A percentile compares a stretch with the other conserved stretches of the same genome.
phyloP scores from a whole-genome alignment of 345 rosid genomes.

The Erysimum cheiranthoides region DNA sequence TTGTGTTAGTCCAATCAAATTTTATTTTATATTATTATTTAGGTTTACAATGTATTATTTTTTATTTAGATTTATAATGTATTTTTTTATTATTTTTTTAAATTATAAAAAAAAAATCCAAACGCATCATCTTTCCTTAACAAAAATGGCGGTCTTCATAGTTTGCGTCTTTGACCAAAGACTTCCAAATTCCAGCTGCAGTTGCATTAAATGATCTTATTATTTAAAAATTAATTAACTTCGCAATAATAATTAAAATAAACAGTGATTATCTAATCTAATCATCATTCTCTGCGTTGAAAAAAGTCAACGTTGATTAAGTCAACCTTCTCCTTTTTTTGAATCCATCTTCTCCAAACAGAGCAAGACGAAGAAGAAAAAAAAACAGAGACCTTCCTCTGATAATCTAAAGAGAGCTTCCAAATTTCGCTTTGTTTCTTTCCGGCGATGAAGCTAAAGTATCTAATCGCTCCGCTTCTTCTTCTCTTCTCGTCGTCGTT shows the following conservation, averaged over 20 bases:
- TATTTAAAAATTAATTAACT: neutral
- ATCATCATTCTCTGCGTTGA: slow-evolving; percentile 36
- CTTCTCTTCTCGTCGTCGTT: slow-evolving; percentile 25
- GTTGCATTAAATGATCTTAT: slow-evolving; percentile 1
- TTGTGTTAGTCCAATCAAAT: too few species aligned
- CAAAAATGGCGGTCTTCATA: too few species aligned
- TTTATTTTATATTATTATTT: neutral
- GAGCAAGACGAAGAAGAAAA: neutral
- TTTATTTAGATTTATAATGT: too few species aligned
- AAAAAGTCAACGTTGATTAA: slow-evolving; percentile 29
- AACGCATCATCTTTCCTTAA: too few species aligned
- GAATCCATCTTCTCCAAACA: slow-evolving; percentile 27
- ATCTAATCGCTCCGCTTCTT: neutral
- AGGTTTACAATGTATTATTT: too few species aligned
- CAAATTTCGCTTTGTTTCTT: neutral
- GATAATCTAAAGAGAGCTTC: neutral
- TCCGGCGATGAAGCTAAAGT: slow-evolving; percentile 28
- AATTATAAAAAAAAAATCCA: too few species aligned
- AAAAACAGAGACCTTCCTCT: slow-evolving; percentile 11
- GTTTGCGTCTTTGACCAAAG: slow-evolving; percentile 30
- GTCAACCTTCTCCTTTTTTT: slow-evolving; percentile 33
- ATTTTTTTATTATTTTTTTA: too few species aligned
- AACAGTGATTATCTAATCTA: neutral
- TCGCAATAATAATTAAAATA: neutral
- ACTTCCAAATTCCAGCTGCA: slow-evolving; percentile 15